These are phyloP conservation scores for Sonneratia caseolaris DNA, from an alignment of 345 rosid species.

Conservation along the genomic window DNA sequence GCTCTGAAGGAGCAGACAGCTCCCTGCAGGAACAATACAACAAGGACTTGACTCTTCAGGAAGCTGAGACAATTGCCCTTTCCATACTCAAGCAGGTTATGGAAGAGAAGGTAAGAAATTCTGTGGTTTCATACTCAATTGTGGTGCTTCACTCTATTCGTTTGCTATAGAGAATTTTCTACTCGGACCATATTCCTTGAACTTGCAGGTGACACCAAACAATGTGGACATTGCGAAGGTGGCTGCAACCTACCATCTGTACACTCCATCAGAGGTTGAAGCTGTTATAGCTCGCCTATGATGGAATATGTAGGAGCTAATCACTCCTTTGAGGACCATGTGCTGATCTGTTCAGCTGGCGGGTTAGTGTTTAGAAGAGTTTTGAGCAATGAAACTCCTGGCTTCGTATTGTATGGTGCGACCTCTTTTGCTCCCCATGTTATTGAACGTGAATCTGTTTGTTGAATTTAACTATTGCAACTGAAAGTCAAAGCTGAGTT, in stretches of 20 bases:
- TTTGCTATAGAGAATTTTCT: neutral
- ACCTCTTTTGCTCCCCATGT: neutral
- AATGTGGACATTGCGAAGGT: conserved; percentile 94
- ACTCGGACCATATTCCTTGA: neutral
- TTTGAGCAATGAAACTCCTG: neutral
- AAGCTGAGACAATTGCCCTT: conserved; percentile 84
- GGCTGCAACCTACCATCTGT: conserved; percentile 75
- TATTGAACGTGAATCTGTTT: neutral
- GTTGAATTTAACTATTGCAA: neutral
- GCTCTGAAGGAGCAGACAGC: conserved; percentile 97
- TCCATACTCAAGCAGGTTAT: conserved; percentile 94
- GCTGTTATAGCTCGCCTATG: conserved; percentile 75
- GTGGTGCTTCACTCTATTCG: too few relatives aligned
- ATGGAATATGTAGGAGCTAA: conserved; percentile 11
- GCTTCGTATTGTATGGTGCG: neutral
- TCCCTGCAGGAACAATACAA: conserved; percentile 93
- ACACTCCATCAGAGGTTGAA: conserved; percentile 93
- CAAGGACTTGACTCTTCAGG: conserved; percentile 77
- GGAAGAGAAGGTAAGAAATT: conserved; percentile 73
- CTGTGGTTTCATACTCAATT: neutral
- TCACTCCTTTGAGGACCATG: neutral
- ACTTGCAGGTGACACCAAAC: conserved; percentile 74
- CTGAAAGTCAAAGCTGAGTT: neutral
- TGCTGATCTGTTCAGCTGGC: neutral
- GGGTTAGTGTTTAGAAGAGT: neutral